Conservation (phyloP, 2,329 filamentous ascomycete species). For the Paecilomyces sp. region DNA sequence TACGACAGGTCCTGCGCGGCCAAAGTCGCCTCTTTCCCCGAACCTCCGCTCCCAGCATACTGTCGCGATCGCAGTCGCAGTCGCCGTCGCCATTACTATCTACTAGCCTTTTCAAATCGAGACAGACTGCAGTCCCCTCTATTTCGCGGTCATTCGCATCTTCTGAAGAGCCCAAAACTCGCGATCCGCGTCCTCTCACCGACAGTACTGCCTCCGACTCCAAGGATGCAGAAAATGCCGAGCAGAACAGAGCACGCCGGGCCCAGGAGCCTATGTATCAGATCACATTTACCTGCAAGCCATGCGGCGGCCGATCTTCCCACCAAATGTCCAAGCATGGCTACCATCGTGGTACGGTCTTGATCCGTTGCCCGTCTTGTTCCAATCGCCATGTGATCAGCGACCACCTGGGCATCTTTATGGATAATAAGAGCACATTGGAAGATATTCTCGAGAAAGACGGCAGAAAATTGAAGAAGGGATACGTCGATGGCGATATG, state of each 20-base stretch:
- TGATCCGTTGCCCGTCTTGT: constrained; percentile 83
- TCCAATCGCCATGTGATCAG: constrained; percentile 84
- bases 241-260: constrained; percentile 28
- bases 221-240: constrained; percentile 24
- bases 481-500: constrained; percentile 72
- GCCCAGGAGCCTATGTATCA: constrained; percentile 64
- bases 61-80: constrained; percentile 15
- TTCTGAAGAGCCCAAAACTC: constrained; percentile 15
- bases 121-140: constrained; percentile 3
- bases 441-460: constrained; percentile 35
- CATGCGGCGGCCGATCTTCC: constrained; percentile 70
- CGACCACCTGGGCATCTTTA: constrained; percentile 68
- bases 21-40: constrained; percentile 9
- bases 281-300: constrained; percentile 87
- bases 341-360: constrained; percentile 81
- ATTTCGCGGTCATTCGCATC: constrained; percentile 23
- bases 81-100: constrained; percentile 4
- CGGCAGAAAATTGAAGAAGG: constrained; percentile 70
- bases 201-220: constrained; percentile 18
- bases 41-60: constrained; percentile 9
- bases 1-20: constrained; percentile 16
- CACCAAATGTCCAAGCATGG: constrained; percentile 90
- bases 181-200: constrained; percentile 22
- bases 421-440: constrained; percentile 33
- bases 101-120: constrained; percentile 1